Evolutionary conservation across 345 rosid species (phyloP).

Genomic region (Corchorus capsularis): DNA sequence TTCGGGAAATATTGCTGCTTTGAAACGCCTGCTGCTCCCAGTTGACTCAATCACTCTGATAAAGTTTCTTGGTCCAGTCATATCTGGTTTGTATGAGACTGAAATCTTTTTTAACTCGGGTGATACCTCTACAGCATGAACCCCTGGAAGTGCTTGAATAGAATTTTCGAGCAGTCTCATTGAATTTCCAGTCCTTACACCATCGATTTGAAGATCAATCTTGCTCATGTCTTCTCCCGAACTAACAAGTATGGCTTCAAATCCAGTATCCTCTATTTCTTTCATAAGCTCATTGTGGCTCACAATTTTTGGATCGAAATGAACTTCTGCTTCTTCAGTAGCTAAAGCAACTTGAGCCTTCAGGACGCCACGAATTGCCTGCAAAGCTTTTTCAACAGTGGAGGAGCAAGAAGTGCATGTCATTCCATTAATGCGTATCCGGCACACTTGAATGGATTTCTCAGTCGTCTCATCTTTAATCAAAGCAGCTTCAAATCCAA

Average conservation of each 20-base stretch:
- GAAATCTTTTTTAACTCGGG: conserved; percentile 44
- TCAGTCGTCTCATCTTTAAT: conserved; percentile 55
- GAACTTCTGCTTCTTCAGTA: conserved; percentile 84
- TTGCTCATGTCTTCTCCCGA: conserved; percentile 69
- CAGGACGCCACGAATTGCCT: conserved; percentile 60
- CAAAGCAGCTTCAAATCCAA: conserved; percentile 70
- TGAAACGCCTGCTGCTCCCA: conserved; percentile 58
- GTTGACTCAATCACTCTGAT: conserved; percentile 78
- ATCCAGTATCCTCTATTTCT: conserved; percentile 66
- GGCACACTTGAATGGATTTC: conserved; percentile 59
- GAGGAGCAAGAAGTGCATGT: conserved; percentile 88
- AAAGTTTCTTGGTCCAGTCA: conserved; percentile 81
- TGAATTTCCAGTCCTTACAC: conserved; percentile 49
- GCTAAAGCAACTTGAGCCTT: conserved; percentile 84
- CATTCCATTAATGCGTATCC: conserved; percentile 82
- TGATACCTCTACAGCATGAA: conserved; percentile 42
- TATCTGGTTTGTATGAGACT: conserved; percentile 65
- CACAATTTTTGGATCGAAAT: conserved; percentile 56
- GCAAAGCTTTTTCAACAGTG: conserved; percentile 66
- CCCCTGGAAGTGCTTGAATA: conserved; percentile 88
- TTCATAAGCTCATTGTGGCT: conserved; percentile 43
- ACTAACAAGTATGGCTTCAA: conserved; percentile 70
- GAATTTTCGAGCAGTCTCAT: conserved; percentile 57
- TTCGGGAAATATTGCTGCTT: conserved; percentile 67
- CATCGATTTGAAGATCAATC: conserved; percentile 75